These are phyloP conservation scores for Narthecium ossifragum DNA, from an alignment of 106 monocot species.

Conservation along the genomic window DNA sequence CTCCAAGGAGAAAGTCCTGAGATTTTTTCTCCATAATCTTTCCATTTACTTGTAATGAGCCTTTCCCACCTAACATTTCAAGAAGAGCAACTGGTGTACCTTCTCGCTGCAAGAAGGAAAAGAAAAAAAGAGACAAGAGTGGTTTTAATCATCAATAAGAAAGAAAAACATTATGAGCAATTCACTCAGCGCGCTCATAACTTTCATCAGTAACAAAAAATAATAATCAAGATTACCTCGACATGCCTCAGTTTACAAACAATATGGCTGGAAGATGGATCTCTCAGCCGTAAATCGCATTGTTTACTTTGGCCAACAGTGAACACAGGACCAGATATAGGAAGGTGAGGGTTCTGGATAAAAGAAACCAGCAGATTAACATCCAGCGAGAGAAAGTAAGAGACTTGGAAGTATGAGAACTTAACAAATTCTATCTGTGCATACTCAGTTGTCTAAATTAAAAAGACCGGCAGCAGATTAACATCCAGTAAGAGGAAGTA, in stretches of 20 bases:
- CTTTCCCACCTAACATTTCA: constrained; percentile 66
- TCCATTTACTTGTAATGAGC: constrained; percentile 79
- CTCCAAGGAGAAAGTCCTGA: constrained; percentile 45
- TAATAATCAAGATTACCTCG: constrained; percentile 36
- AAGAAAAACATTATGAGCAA: not conserved
- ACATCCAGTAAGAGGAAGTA: not conserved
- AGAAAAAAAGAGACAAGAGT: constrained; percentile 1
- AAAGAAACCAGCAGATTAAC: not conserved
- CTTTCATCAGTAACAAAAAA: not conserved
- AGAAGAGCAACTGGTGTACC: constrained; percentile 40
- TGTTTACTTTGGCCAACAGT: constrained; percentile 59
- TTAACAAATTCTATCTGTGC: no score
- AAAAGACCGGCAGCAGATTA: constrained; percentile 1
- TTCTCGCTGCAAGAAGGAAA: constrained; percentile 29
- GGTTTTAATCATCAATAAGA: not conserved
- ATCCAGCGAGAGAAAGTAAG: not conserved
- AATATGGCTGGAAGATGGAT: constrained; percentile 38
- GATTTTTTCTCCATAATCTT: constrained; percentile 64
- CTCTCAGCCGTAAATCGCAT: constrained; percentile 54
- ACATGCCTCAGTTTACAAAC: constrained; percentile 61
- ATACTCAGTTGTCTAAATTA: no score
- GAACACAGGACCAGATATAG: constrained; percentile 44
- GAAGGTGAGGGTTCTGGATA: constrained; percentile 59
- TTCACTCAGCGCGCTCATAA: not conserved
- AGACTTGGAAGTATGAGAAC: no score